A percentile compares a stretch with the other conserved stretches of the same genome.
Conservation (phyloP, 139 green algal genomes). For the Astrephomene gubernaculifera region DNA sequence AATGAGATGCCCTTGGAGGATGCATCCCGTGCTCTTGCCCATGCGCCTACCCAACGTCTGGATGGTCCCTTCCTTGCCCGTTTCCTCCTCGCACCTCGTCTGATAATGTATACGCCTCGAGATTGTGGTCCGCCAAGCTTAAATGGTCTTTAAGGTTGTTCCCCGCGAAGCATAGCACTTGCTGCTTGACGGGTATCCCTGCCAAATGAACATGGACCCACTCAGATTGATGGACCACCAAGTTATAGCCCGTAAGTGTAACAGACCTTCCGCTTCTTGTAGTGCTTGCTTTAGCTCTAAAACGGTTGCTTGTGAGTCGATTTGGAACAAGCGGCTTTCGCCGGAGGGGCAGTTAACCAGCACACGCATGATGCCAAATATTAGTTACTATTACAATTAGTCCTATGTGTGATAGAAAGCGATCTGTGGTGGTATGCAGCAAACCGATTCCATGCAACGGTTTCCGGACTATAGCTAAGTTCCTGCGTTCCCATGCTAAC, state of each 20-base stretch:
- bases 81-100: conserved; percentile 55
- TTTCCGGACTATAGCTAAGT: too few relatives aligned
- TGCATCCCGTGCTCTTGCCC: too few relatives aligned
- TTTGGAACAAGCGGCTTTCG: conserved; percentile 61
- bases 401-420: too few relatives aligned
- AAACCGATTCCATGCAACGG: too few relatives aligned
- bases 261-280: conserved; percentile 40
- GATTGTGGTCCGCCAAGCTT: conserved; percentile 52
- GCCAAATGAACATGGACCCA: too few relatives aligned
- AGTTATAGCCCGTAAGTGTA: too few relatives aligned
- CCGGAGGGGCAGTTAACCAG: conserved; percentile 58
- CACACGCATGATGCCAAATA: conserved; percentile 46
- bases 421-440: too few relatives aligned
- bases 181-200: conserved; percentile 60
- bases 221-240: too few relatives aligned
- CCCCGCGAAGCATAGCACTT: conserved; percentile 62
- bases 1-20: too few relatives aligned
- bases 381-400: background rate
- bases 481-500: too few relatives aligned
- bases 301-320: conserved; percentile 47
- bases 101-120: conserved; percentile 59
- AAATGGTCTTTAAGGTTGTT: conserved; percentile 62
- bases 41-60: too few relatives aligned
- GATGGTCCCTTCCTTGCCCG: too few relatives aligned
- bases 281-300: conserved; percentile 53